Evolutionary conservation across 1,284 basidiomycete species (phyloP).

Genomic region (Paramarasmius palmivorus): DNA sequence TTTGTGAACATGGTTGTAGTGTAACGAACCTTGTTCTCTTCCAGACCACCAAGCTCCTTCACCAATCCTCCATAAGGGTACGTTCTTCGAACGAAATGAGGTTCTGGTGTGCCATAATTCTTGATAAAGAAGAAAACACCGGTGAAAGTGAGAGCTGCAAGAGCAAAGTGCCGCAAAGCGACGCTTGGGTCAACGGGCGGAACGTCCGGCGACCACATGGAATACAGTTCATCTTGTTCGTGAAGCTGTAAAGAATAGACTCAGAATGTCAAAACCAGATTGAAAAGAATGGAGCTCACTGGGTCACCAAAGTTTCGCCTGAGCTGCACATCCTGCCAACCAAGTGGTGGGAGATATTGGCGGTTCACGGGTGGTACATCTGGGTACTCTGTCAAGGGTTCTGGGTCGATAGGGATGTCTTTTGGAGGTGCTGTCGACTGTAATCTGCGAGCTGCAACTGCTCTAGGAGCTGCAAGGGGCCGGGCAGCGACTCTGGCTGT

Average conservation of each 20-base stretch:
- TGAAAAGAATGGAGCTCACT: slow-evolving; percentile 40
- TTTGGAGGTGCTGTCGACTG: slow-evolving; percentile 29
- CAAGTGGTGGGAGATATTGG: slow-evolving; percentile 66
- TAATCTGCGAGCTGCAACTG: too few species aligned
- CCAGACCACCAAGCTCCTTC: slow-evolving; percentile 70
- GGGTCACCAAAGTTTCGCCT: slow-evolving; percentile 85
- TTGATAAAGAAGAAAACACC: slow-evolving; percentile 58
- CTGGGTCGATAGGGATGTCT: slow-evolving; percentile 42
- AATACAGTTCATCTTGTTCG: slow-evolving; percentile 80
- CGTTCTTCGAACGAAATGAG: slow-evolving; percentile 63
- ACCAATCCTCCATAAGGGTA: slow-evolving; percentile 76
- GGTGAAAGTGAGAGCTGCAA: slow-evolving; percentile 62
- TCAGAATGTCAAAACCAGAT: slow-evolving; percentile 16
- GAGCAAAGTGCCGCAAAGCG: slow-evolving; percentile 50
- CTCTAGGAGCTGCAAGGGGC: slow-evolving; percentile 1
- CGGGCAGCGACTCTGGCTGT: neutral
- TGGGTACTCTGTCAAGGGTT: slow-evolving; percentile 78
- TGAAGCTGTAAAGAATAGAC: slow-evolving; percentile 57
- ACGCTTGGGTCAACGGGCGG: slow-evolving; percentile 27
- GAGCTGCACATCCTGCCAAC: slow-evolving; percentile 84
- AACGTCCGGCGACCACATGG: slow-evolving; percentile 89
- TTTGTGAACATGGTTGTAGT: neutral
- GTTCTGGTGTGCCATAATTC: slow-evolving; percentile 51
- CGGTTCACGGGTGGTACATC: slow-evolving; percentile 71
- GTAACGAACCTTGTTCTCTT: slow-evolving; percentile 67